phyloP scores from a whole-genome alignment of 345 rosid genomes.

The Sisymbrium irio region DNA sequence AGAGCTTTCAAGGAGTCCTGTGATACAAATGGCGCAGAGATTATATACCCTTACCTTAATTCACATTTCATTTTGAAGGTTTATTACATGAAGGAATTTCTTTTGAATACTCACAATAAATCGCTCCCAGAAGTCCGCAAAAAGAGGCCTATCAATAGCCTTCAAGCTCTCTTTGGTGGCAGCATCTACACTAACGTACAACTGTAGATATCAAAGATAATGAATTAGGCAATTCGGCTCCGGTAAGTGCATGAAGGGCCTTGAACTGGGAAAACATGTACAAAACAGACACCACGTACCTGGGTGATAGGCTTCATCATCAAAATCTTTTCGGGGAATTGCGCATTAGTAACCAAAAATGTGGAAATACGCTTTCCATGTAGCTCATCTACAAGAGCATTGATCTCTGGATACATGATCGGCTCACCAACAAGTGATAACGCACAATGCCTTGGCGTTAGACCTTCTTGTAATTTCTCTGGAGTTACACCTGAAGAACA shows the following conservation, averaged over 20 bases:
- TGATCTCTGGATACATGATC: conserved; percentile 94
- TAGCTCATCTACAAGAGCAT: conserved; percentile 84
- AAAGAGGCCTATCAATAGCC: conserved; percentile 94
- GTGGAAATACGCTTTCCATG: conserved; percentile 82
- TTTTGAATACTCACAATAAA: conserved; percentile 60
- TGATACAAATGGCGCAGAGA: background rate
- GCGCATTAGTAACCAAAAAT: conserved; percentile 96
- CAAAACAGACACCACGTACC: conserved; percentile 44
- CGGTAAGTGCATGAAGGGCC: background rate
- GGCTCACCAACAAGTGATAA: conserved; percentile 98
- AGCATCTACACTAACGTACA: conserved; percentile 97
- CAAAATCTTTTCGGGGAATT: conserved; percentile 89
- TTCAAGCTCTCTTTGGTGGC: conserved; percentile 96
- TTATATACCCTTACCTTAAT: background rate
- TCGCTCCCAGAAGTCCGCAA: conserved; percentile 98
- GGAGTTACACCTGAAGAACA: conserved; percentile 69
- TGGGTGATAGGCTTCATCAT: conserved; percentile 78
- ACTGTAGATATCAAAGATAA: conserved; percentile 48
- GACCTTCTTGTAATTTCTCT: conserved; percentile 80
- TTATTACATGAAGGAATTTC: background rate
- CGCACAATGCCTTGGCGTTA: conserved; percentile 91
- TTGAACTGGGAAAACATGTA: background rate
- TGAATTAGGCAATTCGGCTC: background rate
- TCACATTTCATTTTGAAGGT: background rate
- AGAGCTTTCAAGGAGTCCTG: conserved; percentile 90